Evolutionary conservation across 208 protist genomes (phyloP), one percentile per base, ranked within the genome.

Genomic region (Phytomonas francai): DNA sequence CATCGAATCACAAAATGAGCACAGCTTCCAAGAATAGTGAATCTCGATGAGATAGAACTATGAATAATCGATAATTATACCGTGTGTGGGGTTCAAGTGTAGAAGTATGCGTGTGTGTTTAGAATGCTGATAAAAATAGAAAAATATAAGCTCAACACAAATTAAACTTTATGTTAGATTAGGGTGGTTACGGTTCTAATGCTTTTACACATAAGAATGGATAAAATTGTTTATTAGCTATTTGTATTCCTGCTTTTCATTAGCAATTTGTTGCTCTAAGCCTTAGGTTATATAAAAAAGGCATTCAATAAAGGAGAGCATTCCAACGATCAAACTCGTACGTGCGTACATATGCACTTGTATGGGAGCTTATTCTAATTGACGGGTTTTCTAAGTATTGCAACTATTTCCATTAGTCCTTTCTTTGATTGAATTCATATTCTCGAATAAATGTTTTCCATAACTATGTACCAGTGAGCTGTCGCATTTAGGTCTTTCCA

Each of bases 101-200:
- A 61, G 28, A 61, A 22, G 22, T 29, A 22, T 29, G 56, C 12
- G 28, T 59, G 22, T 61, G 58, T 62, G 58, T 31, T 14, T 62
- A 62, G 14, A 62, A 25, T 29, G 14, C 2, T 25, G 11, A 22
- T n/a, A 32, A 30, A 42, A 56, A 60, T 6, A 49, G 60, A 8
- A 68, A n/a, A 63, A 32, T 58, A 32, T 64, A 22, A 36, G 57
- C 9, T 36, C 51, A 9, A 34, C 61, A 22, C 61, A 67, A 67
- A 60, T 59, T 33, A 67, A 32, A 22, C 45, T 25, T 54, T 54
- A 22, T 54, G 19, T 25, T 54, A 25, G 1, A 54, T 54, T 25
- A 54, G 6, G 45, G 22, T 25, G 8, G 45, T 22, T 25, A 54
- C 19, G 8, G 25, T 54, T 54, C 19, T 16, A 25, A 54, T 54